Percentiles rank a stretch among this genome's conserved stretches.
Conservation (phyloP, 768 basidiomycete species). For the Pholiota molesta region DNA sequence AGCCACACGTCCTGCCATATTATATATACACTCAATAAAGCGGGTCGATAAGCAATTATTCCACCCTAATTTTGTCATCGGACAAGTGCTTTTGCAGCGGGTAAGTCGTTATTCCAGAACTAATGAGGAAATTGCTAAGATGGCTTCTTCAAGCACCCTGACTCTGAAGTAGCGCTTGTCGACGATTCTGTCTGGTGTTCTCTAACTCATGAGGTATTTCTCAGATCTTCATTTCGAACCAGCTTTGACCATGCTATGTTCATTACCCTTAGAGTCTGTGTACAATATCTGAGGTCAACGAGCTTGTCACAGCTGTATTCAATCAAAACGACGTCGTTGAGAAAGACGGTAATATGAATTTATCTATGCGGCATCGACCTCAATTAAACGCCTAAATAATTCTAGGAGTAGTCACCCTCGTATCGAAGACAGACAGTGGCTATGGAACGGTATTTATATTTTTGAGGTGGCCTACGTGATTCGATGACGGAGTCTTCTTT, state of each 20-base stretch:
- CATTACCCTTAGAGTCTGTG: background rate
- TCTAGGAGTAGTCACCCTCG: conserved; percentile 1
- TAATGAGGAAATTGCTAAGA: background rate
- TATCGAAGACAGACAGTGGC: conserved; percentile 2
- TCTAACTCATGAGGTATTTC: conserved; percentile 9
- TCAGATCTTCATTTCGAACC: conserved; percentile 12
- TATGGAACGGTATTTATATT: background rate
- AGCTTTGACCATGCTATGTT: background rate
- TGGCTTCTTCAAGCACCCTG: conserved; percentile 5
- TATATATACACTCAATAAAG: background rate
- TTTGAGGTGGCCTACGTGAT: background rate
- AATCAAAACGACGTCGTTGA: background rate
- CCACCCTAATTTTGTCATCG: conserved; percentile 15
- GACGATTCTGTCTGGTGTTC: conserved; percentile 19
- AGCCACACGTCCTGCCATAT: background rate
- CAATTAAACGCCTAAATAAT: background rate
- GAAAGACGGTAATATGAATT: background rate
- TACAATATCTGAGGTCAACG: conserved; percentile 9
- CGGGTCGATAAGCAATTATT: conserved; percentile 9
- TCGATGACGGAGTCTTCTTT: background rate
- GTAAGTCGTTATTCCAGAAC: background rate
- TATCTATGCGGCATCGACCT: background rate
- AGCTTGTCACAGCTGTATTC: conserved; percentile 9
- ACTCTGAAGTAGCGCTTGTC: conserved; percentile 13
- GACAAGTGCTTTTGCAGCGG: conserved; percentile 5